phyloP scores from a whole-genome alignment of 495 filamentous ascomycete species.

The Tuber melanosporum region DNA sequence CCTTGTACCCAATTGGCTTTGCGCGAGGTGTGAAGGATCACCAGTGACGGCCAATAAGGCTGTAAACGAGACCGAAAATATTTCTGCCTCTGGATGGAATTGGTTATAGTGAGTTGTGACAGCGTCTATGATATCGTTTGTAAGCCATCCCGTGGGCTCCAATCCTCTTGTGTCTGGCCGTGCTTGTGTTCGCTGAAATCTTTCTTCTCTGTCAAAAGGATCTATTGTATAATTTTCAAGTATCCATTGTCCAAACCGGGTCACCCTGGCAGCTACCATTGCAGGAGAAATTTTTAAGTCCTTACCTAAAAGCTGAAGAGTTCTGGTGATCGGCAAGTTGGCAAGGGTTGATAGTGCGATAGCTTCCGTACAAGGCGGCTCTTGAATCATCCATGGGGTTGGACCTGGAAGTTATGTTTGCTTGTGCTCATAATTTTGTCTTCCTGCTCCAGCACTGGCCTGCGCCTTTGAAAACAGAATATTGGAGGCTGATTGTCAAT shows the following conservation, averaged over 20 bases:
- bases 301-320: too few relatives aligned
- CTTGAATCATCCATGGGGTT: background rate
- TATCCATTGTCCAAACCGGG: background rate
- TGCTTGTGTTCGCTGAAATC: background rate
- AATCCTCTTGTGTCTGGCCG: background rate
- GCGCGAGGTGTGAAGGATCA: background rate
- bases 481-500: background rate
- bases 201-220: background rate
- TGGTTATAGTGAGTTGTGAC: background rate
- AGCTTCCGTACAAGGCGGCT: background rate
- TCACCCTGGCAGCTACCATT: background rate
- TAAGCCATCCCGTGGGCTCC: background rate
- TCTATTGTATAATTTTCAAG: background rate
- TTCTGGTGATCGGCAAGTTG: too few relatives aligned
- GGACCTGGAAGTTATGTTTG: background rate
- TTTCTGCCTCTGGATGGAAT: background rate
- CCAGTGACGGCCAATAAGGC: background rate
- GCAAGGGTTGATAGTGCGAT: background rate
- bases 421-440: background rate
- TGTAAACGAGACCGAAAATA: slow-evolving; percentile 2
- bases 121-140: slow-evolving; percentile 1
- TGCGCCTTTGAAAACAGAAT: background rate
- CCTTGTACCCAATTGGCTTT: background rate
- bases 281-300: background rate
- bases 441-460: background rate